Conservation (phyloP, 2,329 filamentous ascomycete species). For the Sclerotinia minor region DNA sequence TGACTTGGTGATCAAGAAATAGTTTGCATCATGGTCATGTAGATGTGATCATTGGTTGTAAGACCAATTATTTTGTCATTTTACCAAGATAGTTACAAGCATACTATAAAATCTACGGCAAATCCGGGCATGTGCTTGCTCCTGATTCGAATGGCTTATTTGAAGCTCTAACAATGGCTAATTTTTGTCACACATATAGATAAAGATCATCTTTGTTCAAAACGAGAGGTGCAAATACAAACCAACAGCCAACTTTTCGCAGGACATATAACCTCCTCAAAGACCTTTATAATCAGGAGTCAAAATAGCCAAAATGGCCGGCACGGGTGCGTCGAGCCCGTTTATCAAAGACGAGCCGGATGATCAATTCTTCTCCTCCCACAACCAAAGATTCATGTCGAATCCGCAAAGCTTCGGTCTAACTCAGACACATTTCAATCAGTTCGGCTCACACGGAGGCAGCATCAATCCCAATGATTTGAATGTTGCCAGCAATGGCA, state of each 20-base stretch:
- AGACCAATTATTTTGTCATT: neutral
- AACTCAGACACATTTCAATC: slow-evolving; percentile 48
- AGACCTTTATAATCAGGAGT: slow-evolving; percentile 29
- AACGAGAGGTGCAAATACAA: slow-evolving; percentile 28
- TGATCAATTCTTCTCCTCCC: slow-evolving; percentile 54
- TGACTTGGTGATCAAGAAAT: slow-evolving; percentile 1
- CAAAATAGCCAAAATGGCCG: slow-evolving; percentile 42
- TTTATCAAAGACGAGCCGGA: slow-evolving; percentile 70
- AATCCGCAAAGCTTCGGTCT: slow-evolving; percentile 44
- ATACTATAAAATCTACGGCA: slow-evolving; percentile 1
- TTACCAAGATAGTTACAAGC: slow-evolving; percentile 2
- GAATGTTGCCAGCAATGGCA: slow-evolving; percentile 63
- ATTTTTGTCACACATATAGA: slow-evolving; percentile 38
- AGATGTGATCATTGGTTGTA: slow-evolving; percentile 9
- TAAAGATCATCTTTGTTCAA: slow-evolving; percentile 28
- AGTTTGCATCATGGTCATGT: slow-evolving; percentile 13
- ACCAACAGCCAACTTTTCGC: slow-evolving; percentile 26
- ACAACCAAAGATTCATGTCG: slow-evolving; percentile 40
- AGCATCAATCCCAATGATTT: slow-evolving; percentile 85
- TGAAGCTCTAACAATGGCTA: slow-evolving; percentile 30
- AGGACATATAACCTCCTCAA: slow-evolving; percentile 27
- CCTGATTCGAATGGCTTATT: slow-evolving; percentile 31
- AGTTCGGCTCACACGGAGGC: slow-evolving; percentile 46
- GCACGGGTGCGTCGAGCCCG: slow-evolving; percentile 48
- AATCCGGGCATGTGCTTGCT: slow-evolving; percentile 23